Base-by-base conservation (phyloP, 2,329 filamentous ascomycete genomes). In the Xylariaceae sp. region DNA sequence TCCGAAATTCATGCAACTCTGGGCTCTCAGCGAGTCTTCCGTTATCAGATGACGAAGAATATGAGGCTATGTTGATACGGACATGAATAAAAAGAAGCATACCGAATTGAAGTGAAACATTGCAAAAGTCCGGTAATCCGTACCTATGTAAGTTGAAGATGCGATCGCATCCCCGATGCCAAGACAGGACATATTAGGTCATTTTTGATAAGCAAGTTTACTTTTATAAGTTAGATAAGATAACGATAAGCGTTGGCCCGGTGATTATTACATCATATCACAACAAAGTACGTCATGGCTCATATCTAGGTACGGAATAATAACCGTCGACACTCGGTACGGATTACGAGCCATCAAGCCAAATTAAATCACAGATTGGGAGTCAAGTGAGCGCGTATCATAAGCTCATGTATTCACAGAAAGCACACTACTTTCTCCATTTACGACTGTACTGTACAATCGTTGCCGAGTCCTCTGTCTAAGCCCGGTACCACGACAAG, bases 381-480 rank as follows among this genome's bases (percentile, higher is more conserved):
- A 17, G 13, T 17, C 9, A 18, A 7, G 18, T 9, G 8, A 7
- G 18, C 34, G 18, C 34, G 13, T 15, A 5, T 30, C 23, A 55
- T 45, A 10, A 15, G 13, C 37, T 55, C 10, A 6, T 34, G 4
- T 35, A 7, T 49, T 57, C 10, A 41, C 35, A 4, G 15, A 37
- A 57, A 52, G 51, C 47, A 30, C 57, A 61, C 51, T 59, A 51
- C 23, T 23, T 48, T 50, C 15, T 8, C 15, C 17, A 45, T 58
- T 49, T 50, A 17, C 11, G 39, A 56, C 23, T 23, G 37, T 51
- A 51, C 45, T 52, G 13, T 56, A 56, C 60, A 57, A 59, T 62
- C 58, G 59, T 51, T 63, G 62, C 57, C 45, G 47, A 58, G 55
- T 51, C 23, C 23, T 54, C 39, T 52, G 55, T 61, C 57, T 64